phyloP scores from a whole-genome alignment of 345 rosid genomes.

The Gossypium raimondii region DNA sequence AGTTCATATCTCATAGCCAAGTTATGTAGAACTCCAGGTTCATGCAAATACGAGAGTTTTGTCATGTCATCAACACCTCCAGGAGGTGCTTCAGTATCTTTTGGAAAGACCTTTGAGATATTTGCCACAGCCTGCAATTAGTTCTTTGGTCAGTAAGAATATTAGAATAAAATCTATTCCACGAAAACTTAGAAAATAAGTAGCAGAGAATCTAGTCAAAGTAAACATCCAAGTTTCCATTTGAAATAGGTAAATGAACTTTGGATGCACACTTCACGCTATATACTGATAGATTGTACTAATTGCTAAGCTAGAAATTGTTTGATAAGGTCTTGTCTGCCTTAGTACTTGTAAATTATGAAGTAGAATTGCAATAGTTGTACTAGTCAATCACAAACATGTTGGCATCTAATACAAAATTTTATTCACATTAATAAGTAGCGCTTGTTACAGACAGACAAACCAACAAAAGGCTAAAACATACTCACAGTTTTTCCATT shows the following conservation, averaged over 20 bases:
- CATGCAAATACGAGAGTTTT: constrained; percentile 96
- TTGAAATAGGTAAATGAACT: constrained; percentile 17
- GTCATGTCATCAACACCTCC: constrained; percentile 99
- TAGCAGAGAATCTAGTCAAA: constrained; percentile 1
- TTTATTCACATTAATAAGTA: constrained; percentile 8
- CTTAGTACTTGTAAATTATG: not conserved
- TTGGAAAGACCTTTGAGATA: constrained; percentile 77
- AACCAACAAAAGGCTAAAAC: not conserved
- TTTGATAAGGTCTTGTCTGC: not conserved
- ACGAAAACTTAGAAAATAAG: not conserved
- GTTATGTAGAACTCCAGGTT: constrained; percentile 94
- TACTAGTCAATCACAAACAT: not conserved
- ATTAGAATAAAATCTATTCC: not conserved
- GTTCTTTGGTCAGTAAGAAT: constrained; percentile 13
- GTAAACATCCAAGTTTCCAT: constrained; percentile 8
- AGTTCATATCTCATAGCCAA: constrained; percentile 95
- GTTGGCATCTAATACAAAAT: not conserved
- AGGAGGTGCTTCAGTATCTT: constrained; percentile 94
- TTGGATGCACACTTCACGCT: constrained; percentile 11
- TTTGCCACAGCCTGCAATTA: constrained; percentile 70
- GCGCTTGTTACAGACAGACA: not conserved
- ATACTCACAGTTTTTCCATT: constrained; percentile 19
- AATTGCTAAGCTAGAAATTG: constrained; percentile 8
- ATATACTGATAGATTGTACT: constrained; percentile 5
- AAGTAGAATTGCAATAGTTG: not conserved